A percentile compares a stretch with the other conserved stretches of the same genome.
Conservation (phyloP, 345 rosid species). For the Geranium brycei region DNA sequence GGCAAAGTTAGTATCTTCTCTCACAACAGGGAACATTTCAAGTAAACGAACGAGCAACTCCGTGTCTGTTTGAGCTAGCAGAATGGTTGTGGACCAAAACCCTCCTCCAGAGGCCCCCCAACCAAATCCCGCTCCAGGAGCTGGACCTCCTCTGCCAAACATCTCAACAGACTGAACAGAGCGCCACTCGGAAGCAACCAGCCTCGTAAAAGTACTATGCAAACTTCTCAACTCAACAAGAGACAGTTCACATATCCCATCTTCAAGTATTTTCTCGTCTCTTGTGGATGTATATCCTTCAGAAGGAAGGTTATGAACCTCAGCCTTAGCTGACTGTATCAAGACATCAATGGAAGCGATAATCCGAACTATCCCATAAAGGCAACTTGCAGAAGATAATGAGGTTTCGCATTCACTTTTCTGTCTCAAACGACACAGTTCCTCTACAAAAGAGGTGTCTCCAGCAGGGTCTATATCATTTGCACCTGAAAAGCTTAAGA, state of each 20-base stretch:
- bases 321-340: conserved; percentile 46
- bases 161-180: conserved; percentile 53
- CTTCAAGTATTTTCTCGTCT: conserved; percentile 49
- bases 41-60: conserved; percentile 39
- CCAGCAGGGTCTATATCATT: conserved; percentile 21
- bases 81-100: conserved; percentile 56
- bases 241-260: conserved; percentile 50
- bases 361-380: conserved; percentile 42
- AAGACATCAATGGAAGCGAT: conserved; percentile 36
- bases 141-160: conserved; percentile 86
- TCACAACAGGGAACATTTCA: conserved; percentile 25
- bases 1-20: conserved; percentile 23
- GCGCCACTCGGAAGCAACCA: conserved; percentile 42
- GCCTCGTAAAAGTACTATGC: conserved; percentile 32
- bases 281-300: conserved; percentile 24
- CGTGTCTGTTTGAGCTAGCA: conserved; percentile 65
- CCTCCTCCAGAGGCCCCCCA: conserved; percentile 95
- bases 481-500: conserved; percentile 32
- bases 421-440: conserved; percentile 46
- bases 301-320: conserved; percentile 13
- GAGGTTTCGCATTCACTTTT: conserved; percentile 35
- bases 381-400: conserved; percentile 60
- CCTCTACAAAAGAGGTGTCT: conserved; percentile 34
- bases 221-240: conserved; percentile 33
- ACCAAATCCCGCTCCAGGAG: conserved; percentile 82